These are phyloP conservation scores for Ostreobium quekettii DNA, from an alignment of 139 green algal species.

Conservation along the genomic window DNA sequence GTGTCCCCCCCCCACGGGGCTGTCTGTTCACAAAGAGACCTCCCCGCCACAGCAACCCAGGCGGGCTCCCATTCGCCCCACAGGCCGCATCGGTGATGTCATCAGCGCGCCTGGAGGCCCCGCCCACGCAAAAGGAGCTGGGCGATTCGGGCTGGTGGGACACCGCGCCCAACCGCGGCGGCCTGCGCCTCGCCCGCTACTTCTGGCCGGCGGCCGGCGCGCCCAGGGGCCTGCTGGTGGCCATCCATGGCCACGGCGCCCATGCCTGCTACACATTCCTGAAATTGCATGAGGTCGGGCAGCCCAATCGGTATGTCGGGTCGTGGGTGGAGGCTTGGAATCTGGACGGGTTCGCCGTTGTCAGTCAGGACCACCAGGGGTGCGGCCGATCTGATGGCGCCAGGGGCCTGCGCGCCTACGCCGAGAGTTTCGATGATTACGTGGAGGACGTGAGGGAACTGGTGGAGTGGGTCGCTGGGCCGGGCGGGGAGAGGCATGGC, in stretches of 20 bases:
- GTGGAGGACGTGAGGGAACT: constrained; percentile 50
- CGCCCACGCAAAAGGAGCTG: background rate
- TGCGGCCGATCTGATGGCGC: constrained; percentile 46
- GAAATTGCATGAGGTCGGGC: constrained; percentile 20
- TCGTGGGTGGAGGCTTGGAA: constrained; percentile 63
- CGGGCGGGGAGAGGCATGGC: constrained; percentile 16
- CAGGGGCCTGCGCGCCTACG: constrained; percentile 38
- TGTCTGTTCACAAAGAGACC: too few relatives aligned
- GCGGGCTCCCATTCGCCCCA: too few relatives aligned
- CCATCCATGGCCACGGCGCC: constrained; percentile 53
- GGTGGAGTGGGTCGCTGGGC: constrained; percentile 6
- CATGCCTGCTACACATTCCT: constrained; percentile 47
- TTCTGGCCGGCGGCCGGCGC: constrained; percentile 40
- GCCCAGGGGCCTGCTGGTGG: constrained; percentile 35
- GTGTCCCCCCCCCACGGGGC: too few relatives aligned
- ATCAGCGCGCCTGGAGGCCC: too few relatives aligned
- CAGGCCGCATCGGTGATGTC: too few relatives aligned
- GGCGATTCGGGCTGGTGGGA: background rate
- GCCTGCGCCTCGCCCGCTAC: constrained; percentile 13
- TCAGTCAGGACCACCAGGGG: constrained; percentile 53
- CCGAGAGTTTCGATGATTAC: constrained; percentile 49
- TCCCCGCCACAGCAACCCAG: too few relatives aligned
- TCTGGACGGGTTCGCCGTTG: constrained; percentile 40
- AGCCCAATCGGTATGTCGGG: constrained; percentile 38
- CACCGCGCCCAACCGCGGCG: background rate